These are phyloP conservation scores for Kalmanozyma brasiliensis DNA, from an alignment of 1,284 basidiomycete genomes.

Conservation along the genomic window DNA sequence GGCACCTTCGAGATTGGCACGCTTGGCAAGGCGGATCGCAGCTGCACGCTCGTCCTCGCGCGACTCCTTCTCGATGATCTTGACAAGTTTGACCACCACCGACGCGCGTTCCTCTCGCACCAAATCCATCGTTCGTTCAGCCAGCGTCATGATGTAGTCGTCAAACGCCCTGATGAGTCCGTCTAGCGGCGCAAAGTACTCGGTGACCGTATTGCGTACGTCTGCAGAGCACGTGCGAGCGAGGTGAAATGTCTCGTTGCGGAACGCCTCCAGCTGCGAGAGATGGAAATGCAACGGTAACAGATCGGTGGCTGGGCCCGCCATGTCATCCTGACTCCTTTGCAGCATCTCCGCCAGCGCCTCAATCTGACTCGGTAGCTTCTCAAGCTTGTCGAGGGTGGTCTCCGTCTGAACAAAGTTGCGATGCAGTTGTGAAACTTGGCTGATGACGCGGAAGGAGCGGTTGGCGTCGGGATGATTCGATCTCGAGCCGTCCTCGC, in stretches of 20 bases:
- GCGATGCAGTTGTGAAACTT: constrained; percentile 92
- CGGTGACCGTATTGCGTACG: constrained; percentile 76
- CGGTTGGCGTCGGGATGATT: constrained; percentile 40
- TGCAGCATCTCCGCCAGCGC: constrained; percentile 81
- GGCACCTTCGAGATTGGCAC: constrained; percentile 75
- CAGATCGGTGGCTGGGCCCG: constrained; percentile 86
- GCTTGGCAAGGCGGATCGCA: constrained; percentile 93
- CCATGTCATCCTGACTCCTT: constrained; percentile 76
- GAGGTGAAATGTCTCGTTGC: constrained; percentile 73
- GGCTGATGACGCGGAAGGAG: constrained; percentile 60
- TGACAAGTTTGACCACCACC: constrained; percentile 89
- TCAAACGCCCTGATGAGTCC: constrained; percentile 85
- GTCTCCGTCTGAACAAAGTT: constrained; percentile 95
- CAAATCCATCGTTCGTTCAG: constrained; percentile 81
- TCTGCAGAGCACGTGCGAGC: constrained; percentile 74
- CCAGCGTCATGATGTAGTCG: constrained; percentile 82
- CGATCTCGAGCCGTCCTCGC: constrained; percentile 21
- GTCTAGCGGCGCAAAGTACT: constrained; percentile 89
- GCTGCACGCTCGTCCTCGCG: constrained; percentile 94
- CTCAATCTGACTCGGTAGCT: constrained; percentile 86
- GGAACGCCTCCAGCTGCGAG: constrained; percentile 87
- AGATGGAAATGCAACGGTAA: constrained; percentile 90
- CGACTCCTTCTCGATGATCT: constrained; percentile 93
- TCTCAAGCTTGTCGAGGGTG: constrained; percentile 89
- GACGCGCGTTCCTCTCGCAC: constrained; percentile 79